Evolutionary conservation across 2,329 filamentous ascomycete genomes (phyloP).

Genomic region (Sarocladium kiliense): DNA sequence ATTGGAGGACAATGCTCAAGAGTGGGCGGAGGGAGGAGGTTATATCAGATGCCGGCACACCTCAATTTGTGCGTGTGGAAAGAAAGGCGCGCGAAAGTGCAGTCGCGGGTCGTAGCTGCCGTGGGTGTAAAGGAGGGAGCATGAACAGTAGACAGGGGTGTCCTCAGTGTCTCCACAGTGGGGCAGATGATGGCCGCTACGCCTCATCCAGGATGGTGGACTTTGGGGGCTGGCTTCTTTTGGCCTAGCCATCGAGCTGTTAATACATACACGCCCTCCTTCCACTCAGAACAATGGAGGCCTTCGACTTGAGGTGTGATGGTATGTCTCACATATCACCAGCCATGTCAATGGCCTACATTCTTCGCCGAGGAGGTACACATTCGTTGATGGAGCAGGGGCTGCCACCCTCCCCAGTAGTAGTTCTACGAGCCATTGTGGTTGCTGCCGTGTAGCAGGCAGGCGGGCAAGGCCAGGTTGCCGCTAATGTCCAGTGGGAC

Average conservation of each 20-base stretch:
- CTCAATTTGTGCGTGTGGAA: not conserved
- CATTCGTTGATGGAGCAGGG: not conserved
- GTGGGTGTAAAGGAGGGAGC: too few relatives aligned
- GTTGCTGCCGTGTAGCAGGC: too few relatives aligned
- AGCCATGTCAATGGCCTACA: not conserved
- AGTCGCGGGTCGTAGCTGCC: not conserved
- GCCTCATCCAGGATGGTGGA: not conserved
- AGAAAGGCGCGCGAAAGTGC: slow-evolving; percentile 2
- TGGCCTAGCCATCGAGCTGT: not conserved
- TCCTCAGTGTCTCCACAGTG: not conserved
- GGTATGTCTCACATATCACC: not conserved
- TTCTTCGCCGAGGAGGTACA: not conserved
- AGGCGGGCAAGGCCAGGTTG: too few relatives aligned
- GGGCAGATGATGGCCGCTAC: not conserved
- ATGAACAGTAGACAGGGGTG: not conserved
- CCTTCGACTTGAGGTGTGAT: not conserved
- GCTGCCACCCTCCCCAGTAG: not conserved
- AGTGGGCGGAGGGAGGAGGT: not conserved
- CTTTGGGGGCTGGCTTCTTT: not conserved
- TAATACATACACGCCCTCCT: not conserved
- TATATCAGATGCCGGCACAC: not conserved
- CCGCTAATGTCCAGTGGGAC: not conserved
- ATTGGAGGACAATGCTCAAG: not conserved
- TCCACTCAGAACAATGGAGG: not conserved
- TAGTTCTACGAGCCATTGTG: too few relatives aligned